Conservation (phyloP, 768 basidiomycete genomes). For the Pulveroboletus sp. region DNA sequence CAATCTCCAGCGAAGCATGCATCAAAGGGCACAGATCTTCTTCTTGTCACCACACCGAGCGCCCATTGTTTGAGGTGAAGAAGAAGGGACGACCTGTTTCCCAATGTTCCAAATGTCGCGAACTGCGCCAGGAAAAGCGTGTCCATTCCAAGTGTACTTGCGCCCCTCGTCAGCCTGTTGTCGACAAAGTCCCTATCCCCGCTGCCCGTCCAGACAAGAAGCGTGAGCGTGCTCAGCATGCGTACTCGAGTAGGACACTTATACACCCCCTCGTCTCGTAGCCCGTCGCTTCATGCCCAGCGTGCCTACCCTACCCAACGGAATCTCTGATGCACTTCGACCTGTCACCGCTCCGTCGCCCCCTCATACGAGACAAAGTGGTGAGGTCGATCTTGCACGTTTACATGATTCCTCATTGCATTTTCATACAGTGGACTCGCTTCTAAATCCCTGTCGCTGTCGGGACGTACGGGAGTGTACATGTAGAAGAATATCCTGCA, state of each 20-base stretch:
- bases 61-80: constrained; percentile 90
- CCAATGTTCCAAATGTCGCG: constrained; percentile 82
- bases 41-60: constrained; percentile 77
- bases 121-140: constrained; percentile 73
- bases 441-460: constrained; percentile 65
- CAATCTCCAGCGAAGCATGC: constrained; percentile 67
- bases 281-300: constrained; percentile 69
- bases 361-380: constrained; percentile 46
- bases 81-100: constrained; percentile 91
- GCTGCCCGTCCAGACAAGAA: constrained; percentile 32
- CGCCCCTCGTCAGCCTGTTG: constrained; percentile 34
- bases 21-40: constrained; percentile 95
- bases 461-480: constrained; percentile 50
- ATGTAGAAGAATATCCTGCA: constrained; percentile 31
- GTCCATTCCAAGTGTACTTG: constrained; percentile 84
- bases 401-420: background rate
- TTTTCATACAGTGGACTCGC: constrained; percentile 44
- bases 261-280: constrained; percentile 24
- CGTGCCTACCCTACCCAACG: constrained; percentile 68
- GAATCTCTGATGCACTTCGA: constrained; percentile 52
- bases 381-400: constrained; percentile 26
- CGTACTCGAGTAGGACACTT: constrained; percentile 13
- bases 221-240: constrained; percentile 18
- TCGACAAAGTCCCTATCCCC: constrained; percentile 31
- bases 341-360: constrained; percentile 26